Conservation (phyloP, 108 stramenopile species). For the Nannochloropsis gaditana region DNA sequence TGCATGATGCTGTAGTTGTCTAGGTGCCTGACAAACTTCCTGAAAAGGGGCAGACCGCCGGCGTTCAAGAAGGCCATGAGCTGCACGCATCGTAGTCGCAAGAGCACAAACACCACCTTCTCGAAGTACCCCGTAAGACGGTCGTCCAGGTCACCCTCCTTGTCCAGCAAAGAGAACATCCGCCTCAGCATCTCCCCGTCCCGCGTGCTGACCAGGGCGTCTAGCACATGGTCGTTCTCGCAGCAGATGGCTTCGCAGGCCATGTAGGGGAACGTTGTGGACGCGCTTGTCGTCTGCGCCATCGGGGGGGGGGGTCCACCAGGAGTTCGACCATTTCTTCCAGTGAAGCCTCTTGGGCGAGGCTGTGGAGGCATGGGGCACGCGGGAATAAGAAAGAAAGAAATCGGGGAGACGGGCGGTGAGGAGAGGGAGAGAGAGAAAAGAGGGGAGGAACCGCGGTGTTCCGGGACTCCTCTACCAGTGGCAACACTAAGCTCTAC, state of each 20-base stretch:
- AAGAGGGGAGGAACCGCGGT: background rate
- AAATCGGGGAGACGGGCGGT: background rate
- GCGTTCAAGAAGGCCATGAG: constrained; percentile 43
- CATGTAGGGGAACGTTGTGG: constrained; percentile 81
- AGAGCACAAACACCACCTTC: constrained; percentile 59
- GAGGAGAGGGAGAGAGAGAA: constrained; percentile 18
- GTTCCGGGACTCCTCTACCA: background rate
- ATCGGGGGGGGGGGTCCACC: constrained; percentile 30
- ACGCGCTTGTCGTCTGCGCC: constrained; percentile 30
- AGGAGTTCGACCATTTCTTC: constrained; percentile 66
- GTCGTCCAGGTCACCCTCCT: constrained; percentile 69
- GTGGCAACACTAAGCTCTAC: background rate
- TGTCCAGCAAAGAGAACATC: constrained; percentile 69
- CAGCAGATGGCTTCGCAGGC: constrained; percentile 91
- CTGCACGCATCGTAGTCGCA: constrained; percentile 26
- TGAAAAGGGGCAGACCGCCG: constrained; percentile 62
- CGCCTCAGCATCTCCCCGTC: constrained; percentile 56
- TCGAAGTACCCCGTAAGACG: constrained; percentile 91
- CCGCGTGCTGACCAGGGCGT: constrained; percentile 57
- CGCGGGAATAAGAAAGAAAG: background rate
- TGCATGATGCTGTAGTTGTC: constrained; percentile 87
- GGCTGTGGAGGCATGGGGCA: constrained; percentile 6
- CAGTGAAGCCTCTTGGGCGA: constrained; percentile 64
- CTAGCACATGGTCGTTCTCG: constrained; percentile 70
- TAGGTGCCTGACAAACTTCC: constrained; percentile 70